Conservation (phyloP, 1,284 basidiomycete species). For the Cutaneotrichosporon arboriforme region DNA sequence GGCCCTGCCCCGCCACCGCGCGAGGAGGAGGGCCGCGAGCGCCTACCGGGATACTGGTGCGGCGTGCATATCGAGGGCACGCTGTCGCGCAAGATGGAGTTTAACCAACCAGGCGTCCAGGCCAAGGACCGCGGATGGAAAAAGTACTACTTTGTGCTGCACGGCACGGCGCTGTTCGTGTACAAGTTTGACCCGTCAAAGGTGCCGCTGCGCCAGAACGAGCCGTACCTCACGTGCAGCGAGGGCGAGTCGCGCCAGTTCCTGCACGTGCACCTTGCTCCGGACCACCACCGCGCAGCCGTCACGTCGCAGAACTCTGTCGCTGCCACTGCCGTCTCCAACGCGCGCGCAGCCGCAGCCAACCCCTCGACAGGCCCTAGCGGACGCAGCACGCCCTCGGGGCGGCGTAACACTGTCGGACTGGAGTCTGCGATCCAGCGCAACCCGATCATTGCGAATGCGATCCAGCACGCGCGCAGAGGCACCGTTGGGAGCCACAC, state of each 20-base stretch:
- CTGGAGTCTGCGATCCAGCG: conserved; percentile 6
- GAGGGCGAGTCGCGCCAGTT: conserved; percentile 40
- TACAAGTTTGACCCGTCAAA: conserved; percentile 62
- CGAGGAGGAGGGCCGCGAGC: conserved; percentile 73
- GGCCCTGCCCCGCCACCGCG: conserved; percentile 40
- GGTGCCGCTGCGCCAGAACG: conserved; percentile 37
- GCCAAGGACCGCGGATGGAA: conserved; percentile 89
- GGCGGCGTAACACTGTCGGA: conserved; percentile 13
- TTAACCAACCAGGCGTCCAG: conserved; percentile 63
- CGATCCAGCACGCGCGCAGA: conserved; percentile 6
- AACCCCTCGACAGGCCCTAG: not conserved
- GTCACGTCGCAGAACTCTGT: not conserved
- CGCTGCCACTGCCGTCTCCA: not conserved
- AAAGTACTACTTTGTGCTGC: conserved; percentile 78
- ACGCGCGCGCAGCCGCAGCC: not conserved
- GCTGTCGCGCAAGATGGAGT: conserved; percentile 93
- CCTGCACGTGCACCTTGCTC: conserved; percentile 48
- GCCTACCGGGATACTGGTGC: conserved; percentile 77
- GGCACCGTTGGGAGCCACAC: conserved; percentile 3
- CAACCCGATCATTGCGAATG: conserved; percentile 2
- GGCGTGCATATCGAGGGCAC: conserved; percentile 70
- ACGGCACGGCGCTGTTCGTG: conserved; percentile 81
- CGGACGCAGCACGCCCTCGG: not conserved
- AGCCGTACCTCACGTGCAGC: conserved; percentile 14
- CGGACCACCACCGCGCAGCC: conserved; percentile 41